Evolutionary conservation across 257 asterid species (phyloP), one percentile per base, ranked within the genome.

Genomic region (Nicotiana otophora): DNA sequence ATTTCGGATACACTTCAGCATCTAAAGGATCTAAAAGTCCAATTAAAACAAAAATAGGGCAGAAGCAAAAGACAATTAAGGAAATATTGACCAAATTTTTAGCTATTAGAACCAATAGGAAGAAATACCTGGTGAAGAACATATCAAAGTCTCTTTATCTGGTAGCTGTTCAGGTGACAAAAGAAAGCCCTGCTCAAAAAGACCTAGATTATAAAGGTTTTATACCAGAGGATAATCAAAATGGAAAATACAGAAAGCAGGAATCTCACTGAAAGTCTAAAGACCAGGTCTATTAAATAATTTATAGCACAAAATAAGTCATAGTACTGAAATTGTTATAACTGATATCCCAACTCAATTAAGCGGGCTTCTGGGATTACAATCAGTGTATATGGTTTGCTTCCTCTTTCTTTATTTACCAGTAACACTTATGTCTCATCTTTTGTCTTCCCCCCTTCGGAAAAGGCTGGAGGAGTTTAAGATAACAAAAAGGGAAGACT

Each of bases 91-190:
- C 15, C 80, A 66, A 77, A 57, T 62, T n/a, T 31, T 23, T 83
- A 81, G 77, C 19, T 60, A 82, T 68, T 68, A 42, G 53, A 70
- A 85, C 61, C 17, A 57, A 70, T 74, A 70, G 82, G 61, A 66
- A 82, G 82, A 83, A 77, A 83, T 69, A 92, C 94, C 91, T 87
- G 89, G 77, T 83, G 86, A 83, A 39, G 91, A 81, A 62, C 82
- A 68, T 72, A 82, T 63, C 70, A 55, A 48, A 86, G 66, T 57
- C 66, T 83, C 92, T 60, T 85, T 88, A 17, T 64, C 61, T 77
- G 82, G 87, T 15, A 78, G 84, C 82, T 80, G 84, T 28, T 82
- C 83, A 81, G 86, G 77, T 85, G 84, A 67, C 64, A 81, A 79
- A 82, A 64, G 17, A 74, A 70, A 70, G 8, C 19, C 68, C 83